Base-by-base conservation (phyloP, 2,329 filamentous ascomycete genomes). In the Aspergillus felis region DNA sequence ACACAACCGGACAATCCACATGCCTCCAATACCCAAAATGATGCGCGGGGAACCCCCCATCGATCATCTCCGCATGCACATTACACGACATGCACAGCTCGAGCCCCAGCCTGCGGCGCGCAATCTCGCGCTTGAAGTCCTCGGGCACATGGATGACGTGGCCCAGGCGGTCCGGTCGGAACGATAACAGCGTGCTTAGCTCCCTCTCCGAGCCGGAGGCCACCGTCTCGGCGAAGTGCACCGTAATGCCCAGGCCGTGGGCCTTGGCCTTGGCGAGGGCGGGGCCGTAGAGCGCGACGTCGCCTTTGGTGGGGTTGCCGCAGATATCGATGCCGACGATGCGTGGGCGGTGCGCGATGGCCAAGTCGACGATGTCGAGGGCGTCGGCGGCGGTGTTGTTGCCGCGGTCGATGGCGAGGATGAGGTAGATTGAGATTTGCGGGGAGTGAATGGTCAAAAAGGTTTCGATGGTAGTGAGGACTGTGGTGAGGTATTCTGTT, bases 41-140 rank as follows among this genome's bases (percentile, higher is more conserved):
- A 72, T 94, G 90, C 51, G 85, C 85, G 57, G 81, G 66, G 64
- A 82, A 83, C 1, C 85, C 83, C 0, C 88, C 87, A 1, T 79
- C 75, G 52, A 88, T 86, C 84, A 94, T 86, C 62, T 85, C 86
- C 1, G 88, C 88, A 63, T 87, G 84, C 1, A 94, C 89, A 66
- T 94, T 94, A 72, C 90, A 93, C 63, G 87, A 91, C 59, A 94
- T 75, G 60, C 90, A 94, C 41, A 94, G 70, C 73, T 94, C 90
- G 12, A 94, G 72, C 2, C 87, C 89, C 28, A 92, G 69, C 1
- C 78, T 78, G 12, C 78, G 76, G 49, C 70, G 65, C 10, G 75
- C 71, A 57, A 87, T 89, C 63, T 84, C 79, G 48, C 73, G 67
- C 67, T 82, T 86, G n/a, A 87, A 75, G 27, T 75, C 73, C 1